phyloP scores from a whole-genome alignment of 495 filamentous ascomycete genomes.

The Penicillium paradoxum region DNA sequence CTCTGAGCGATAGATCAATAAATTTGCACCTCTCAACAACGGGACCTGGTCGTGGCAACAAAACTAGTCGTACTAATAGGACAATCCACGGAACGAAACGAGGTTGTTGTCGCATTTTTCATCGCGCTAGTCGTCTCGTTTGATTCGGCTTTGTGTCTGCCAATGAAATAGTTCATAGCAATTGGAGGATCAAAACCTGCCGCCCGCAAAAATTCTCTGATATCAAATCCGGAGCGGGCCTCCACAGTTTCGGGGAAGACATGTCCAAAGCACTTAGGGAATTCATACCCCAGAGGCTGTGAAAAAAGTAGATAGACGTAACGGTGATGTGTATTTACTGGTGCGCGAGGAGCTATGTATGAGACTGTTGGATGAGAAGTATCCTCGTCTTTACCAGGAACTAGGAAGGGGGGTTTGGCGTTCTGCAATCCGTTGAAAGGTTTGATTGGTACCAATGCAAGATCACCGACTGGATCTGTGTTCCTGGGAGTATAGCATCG shows the following conservation, averaged over 20 bases:
- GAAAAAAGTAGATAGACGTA: slow-evolving; percentile 38
- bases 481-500: slow-evolving; percentile 28
- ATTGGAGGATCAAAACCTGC: slow-evolving; percentile 22
- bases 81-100: slow-evolving; percentile 16
- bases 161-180: slow-evolving; percentile 37
- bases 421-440: slow-evolving; percentile 12
- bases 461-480: slow-evolving; percentile 19
- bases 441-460: slow-evolving; percentile 39
- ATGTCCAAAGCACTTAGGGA: slow-evolving; percentile 28
- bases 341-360: slow-evolving; percentile 37
- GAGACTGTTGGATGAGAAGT: slow-evolving; percentile 2
- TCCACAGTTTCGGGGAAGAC: slow-evolving; percentile 21
- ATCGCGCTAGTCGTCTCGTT: not conserved
- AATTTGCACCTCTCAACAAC: no score
- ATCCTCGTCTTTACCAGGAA: not conserved
- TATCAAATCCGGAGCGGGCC: slow-evolving; percentile 31
- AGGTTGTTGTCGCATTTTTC: slow-evolving; percentile 24
- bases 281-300: slow-evolving; percentile 25
- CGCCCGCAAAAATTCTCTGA: slow-evolving; percentile 25
- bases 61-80: not conserved
- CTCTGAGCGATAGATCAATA: no score
- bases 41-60: not conserved
- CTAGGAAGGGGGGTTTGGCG: not conserved
- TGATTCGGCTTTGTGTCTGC: slow-evolving; percentile 16
- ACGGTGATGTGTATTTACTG: slow-evolving; percentile 26